Base-by-base conservation (phyloP, 306 rosid genomes). In the Biancaea sappan region DNA sequence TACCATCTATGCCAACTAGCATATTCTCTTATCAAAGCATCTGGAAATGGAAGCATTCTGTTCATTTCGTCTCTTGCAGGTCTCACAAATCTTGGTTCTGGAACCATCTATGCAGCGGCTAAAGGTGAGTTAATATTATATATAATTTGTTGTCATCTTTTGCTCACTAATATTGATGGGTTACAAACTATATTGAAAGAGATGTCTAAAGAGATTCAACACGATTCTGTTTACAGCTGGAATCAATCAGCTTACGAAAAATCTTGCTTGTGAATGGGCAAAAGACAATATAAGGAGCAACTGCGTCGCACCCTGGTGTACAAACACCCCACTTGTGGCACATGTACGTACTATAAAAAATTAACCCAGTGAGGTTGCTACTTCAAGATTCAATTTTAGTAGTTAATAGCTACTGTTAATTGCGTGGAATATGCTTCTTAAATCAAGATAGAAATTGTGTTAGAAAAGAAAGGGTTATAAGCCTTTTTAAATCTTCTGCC, bases 201-300 rank as follows among this genome's bases (percentile, higher is more conserved):
- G 64, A 72, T 54, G 57, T 71, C 75, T 16, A 41, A 70, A 50
- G 41, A 5, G 38, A 41, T 59, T 72, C 41, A 62, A 19, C 0
- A 0, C 72, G 46, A 32, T 67, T 28, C 32, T 26, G 64, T 82
- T 81, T 46, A 56, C 93, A 95, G 99, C 93, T 86, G 99, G 93
- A 71, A 86, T 92, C 11, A 86, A 95, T 87, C 98, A 95, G 77
- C 87, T 95, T 58, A 77, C 93, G 14, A 88, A 79, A 67, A 75
- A 66, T 74, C 86, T 94, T 84, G 95, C 96, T 81, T 94, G 99
- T 66, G 97, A 94, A 78, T 94, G 97, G 99, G 99, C 97, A 9
- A 87, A 90, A 77, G 97, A 92, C 82, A 90, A 80, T 60, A 92
- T 94, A 83, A 83, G 99, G 80, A 79, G 79, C 87, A 94, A 94